Conservation (phyloP, 805 yeast genomes). For the Clavispora fructus region DNA sequence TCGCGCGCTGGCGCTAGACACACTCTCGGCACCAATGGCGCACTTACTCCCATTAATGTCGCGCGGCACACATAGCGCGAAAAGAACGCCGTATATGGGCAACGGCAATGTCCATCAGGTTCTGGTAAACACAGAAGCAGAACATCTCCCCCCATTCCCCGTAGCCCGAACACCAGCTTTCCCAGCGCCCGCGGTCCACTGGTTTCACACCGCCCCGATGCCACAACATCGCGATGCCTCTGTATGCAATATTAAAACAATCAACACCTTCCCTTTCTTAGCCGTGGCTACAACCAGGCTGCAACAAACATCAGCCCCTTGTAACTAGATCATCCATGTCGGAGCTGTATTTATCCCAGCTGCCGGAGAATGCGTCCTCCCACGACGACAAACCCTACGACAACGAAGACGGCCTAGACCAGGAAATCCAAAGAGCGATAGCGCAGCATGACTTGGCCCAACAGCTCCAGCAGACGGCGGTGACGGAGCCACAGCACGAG, state of each 20-base stretch:
- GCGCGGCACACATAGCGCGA: too few species aligned
- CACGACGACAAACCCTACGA: constrained; percentile 2
- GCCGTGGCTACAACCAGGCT: not conserved
- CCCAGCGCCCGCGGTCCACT: too few species aligned
- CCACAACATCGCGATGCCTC: constrained; percentile 1
- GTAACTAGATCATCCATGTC: not conserved
- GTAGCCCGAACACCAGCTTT: too few species aligned
- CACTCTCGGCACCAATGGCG: too few species aligned
- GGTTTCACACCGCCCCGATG: not conserved
- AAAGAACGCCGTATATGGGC: too few species aligned
- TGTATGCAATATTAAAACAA: constrained; percentile 1
- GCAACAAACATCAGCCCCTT: not conserved
- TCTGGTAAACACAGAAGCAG: too few species aligned
- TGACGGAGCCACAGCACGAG: not conserved
- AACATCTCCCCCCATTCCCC: too few species aligned
- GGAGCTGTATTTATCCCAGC: not conserved
- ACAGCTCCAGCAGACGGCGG: constrained; percentile 3
- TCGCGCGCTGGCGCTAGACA: too few species aligned
- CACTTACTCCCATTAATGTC: too few species aligned
- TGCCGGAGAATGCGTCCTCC: not conserved
- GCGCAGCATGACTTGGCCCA: constrained; percentile 18
- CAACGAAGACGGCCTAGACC: constrained; percentile 17
- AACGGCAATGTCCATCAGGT: too few species aligned
- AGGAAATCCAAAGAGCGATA: constrained; percentile 16
- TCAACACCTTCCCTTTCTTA: not conserved